Evolutionary conservation across 2,329 filamentous ascomycete genomes (phyloP), one percentile per base, ranked within the genome.

Genomic region (Fusarium pseudograminearum): DNA sequence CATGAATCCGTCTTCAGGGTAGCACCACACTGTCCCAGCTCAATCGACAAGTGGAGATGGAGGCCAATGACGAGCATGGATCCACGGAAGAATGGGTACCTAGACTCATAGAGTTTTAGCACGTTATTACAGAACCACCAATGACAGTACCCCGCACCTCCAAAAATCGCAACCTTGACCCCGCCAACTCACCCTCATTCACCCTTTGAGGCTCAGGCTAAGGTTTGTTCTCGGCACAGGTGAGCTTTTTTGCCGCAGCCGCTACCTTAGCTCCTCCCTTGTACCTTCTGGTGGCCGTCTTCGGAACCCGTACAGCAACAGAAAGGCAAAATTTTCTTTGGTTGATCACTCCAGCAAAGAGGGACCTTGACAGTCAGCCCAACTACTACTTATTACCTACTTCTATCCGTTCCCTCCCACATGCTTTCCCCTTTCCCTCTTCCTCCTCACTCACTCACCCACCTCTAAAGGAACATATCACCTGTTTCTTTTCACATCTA

Each of bases 111-210:
- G 45, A 63, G 58, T 64, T 53, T 61, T 60, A 72, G 48, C 56
- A 71, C 67, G 45, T 22, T 28, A 38, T 26, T 31, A 8, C 16
- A 34, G 20, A 45, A 22, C 63, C 48, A 31, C 56, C 50, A 73
- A 65, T 70, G 65, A 73, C 68, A 73, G 46, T 67, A 74, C 73
- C 69, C 71, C 73, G 73, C 71, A 70, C 67, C 64, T 70, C 64
- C 69, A 60, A 65, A 53, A 48, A 70, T 61, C 57, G 63, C 65
- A 63, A 58, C 61, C 46, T 55, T 45, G 61, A 65, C 62, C 62
- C 62, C 62, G 61, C 62, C 62, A 66, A 65, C 42, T 61, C 41
- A 63, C 44, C 47, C 60, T 63, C 60, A 45, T 60, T 45, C 54
- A 36, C 51, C 61, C 52, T 48, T 24, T 34, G 52, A 56, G 53